These are phyloP conservation scores for Calocybe cyanea DNA, from an alignment of 768 basidiomycete genomes.

Conservation along the genomic window DNA sequence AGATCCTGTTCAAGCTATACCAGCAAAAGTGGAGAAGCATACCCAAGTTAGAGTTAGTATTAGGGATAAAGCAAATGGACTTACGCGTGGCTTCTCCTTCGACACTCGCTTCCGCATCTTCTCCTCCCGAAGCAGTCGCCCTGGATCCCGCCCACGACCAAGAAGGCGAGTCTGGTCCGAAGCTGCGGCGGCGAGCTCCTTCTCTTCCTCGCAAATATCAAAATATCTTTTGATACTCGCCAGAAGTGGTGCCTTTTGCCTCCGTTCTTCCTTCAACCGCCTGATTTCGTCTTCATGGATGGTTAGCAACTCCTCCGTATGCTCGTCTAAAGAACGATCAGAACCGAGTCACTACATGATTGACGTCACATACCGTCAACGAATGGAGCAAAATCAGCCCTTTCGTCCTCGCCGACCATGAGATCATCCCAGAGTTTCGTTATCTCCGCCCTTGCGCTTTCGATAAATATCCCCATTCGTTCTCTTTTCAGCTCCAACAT, in stretches of 20 bases:
- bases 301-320: conserved; percentile 81
- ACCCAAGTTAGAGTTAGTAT: background rate
- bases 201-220: conserved; percentile 85
- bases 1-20: conserved; percentile 86
- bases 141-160: conserved; percentile 83
- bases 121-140: conserved; percentile 86
- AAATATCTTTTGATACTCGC: conserved; percentile 83
- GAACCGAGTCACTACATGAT: background rate
- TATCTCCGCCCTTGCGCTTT: conserved; percentile 79
- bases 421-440: conserved; percentile 79
- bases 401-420: conserved; percentile 80
- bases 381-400: conserved; percentile 76
- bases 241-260: conserved; percentile 72
- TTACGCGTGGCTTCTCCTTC: conserved; percentile 89
- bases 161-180: conserved; percentile 79
- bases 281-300: conserved; percentile 85
- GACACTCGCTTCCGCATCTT: conserved; percentile 94
- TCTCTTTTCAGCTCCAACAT: conserved; percentile 88
- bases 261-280: conserved; percentile 78
- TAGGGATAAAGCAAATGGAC: conserved; percentile 20
- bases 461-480: conserved; percentile 82
- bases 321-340: conserved; percentile 55
- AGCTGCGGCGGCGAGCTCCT: conserved; percentile 78
- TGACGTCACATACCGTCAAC: conserved; percentile 62
- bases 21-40: background rate